phyloP scores from a whole-genome alignment of 352 stramenopile species.

The Globisporangium middletonii region DNA sequence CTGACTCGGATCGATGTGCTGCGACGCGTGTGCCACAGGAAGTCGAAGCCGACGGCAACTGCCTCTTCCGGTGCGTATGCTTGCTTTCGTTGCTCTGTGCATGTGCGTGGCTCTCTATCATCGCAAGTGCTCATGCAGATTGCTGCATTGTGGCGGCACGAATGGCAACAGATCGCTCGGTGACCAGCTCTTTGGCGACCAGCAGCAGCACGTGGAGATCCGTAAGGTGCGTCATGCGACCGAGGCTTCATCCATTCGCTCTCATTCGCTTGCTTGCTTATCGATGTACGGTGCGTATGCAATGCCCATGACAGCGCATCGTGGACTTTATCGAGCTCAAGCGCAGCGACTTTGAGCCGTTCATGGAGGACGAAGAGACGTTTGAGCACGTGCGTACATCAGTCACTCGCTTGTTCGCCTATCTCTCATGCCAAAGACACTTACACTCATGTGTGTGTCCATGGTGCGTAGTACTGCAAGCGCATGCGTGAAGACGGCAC shows the following conservation, averaged over 20 bases:
- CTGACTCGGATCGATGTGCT: background rate
- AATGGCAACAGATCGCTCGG: conserved; percentile 37
- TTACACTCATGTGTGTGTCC: background rate
- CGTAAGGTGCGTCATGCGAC: conserved; percentile 32
- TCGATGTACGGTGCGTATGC: background rate
- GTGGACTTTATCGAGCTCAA: conserved; percentile 69
- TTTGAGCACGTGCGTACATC: conserved; percentile 61
- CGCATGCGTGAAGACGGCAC: conserved; percentile 75
- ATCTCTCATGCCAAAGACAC: background rate
- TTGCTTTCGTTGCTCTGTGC: background rate
- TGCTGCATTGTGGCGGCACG: background rate
- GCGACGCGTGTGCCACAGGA: conserved; percentile 24
- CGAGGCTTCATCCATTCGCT: background rate
- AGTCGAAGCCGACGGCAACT: conserved; percentile 79
- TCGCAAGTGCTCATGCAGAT: too few species aligned
- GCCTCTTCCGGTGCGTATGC: conserved; percentile 71
- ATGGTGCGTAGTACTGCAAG: conserved; percentile 48
- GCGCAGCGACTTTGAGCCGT: conserved; percentile 73
- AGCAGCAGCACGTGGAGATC: conserved; percentile 57
- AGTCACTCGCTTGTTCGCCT: background rate
- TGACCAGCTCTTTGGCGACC: conserved; percentile 72
- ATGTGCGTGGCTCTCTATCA: background rate
- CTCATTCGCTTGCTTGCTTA: background rate
- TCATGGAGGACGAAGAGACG: conserved; percentile 86
- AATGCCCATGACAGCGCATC: conserved; percentile 33